These are phyloP conservation scores for Trichoderma sp. DNA, from an alignment of 2,329 filamentous ascomycete species.

Conservation along the genomic window DNA sequence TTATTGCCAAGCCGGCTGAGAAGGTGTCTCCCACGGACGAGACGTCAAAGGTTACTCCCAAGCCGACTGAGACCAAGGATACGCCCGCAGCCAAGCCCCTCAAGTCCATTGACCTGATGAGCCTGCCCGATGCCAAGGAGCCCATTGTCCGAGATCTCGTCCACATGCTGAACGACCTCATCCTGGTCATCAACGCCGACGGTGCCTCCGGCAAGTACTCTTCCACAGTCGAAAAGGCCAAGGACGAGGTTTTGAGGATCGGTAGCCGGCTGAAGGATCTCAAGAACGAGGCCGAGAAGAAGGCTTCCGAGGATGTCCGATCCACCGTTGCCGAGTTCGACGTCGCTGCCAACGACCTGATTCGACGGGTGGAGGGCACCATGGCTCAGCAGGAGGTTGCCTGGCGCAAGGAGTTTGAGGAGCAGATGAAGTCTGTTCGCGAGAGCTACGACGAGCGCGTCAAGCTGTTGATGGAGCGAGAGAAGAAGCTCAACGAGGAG, in stretches of 20 bases:
- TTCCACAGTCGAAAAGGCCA: slow-evolving; percentile 79
- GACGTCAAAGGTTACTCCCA: slow-evolving; percentile 35
- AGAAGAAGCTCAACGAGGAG: slow-evolving; percentile 79
- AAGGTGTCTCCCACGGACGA: slow-evolving; percentile 32
- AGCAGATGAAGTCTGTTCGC: slow-evolving; percentile 79
- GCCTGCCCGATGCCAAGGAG: slow-evolving; percentile 74
- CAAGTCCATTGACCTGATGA: slow-evolving; percentile 75
- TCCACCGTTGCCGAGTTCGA: slow-evolving; percentile 79
- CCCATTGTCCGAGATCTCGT: slow-evolving; percentile 90
- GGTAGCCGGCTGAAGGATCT: slow-evolving; percentile 76
- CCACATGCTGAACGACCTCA: slow-evolving; percentile 94
- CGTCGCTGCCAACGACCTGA: slow-evolving; percentile 80
- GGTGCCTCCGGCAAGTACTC: slow-evolving; percentile 76
- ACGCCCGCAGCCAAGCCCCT: slow-evolving; percentile 65
- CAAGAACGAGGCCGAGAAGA: slow-evolving; percentile 67
- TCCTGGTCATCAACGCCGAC: slow-evolving; percentile 89
- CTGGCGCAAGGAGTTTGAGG: slow-evolving; percentile 85
- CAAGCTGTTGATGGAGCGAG: slow-evolving; percentile 75
- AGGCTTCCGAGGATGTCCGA: slow-evolving; percentile 74
- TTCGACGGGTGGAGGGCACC: slow-evolving; percentile 80
- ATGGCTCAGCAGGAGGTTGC: slow-evolving; percentile 78
- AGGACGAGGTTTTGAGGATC: slow-evolving; percentile 76
- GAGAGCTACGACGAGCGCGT: slow-evolving; percentile 79
- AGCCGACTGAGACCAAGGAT: slow-evolving; percentile 65
- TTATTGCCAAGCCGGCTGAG: slow-evolving; percentile 36